Evolutionary conservation across 345 rosid species (phyloP).

Genomic region (Garcia nutans): DNA sequence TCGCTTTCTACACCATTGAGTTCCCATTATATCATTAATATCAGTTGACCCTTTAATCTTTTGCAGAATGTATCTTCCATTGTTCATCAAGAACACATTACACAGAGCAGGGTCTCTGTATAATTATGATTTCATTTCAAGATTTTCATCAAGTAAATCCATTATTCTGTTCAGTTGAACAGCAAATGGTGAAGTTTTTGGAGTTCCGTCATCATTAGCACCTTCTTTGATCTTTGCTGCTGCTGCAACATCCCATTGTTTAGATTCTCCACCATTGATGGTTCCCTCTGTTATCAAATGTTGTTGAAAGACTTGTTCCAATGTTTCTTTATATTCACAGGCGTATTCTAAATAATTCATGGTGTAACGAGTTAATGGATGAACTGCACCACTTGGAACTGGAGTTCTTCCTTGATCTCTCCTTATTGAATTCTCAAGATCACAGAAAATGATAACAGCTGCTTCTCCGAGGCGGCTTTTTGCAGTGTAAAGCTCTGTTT

Average conservation of each 20-base stretch:
- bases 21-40: constrained; percentile 61
- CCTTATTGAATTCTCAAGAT: constrained; percentile 27
- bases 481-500: constrained; percentile 8
- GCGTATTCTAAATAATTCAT: constrained; percentile 30
- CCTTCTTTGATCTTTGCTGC: constrained; percentile 10
- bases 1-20: constrained; percentile 70
- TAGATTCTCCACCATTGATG: background rate
- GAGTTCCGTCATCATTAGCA: constrained; percentile 23
- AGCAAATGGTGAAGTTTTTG: constrained; percentile 47
- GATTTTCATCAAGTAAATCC: constrained; percentile 61
- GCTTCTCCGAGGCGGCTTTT: constrained; percentile 22
- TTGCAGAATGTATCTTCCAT: constrained; percentile 82
- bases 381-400: constrained; percentile 29
- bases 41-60: constrained; percentile 68
- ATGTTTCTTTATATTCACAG: constrained; percentile 22
- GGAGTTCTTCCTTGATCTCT: constrained; percentile 21
- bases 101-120: constrained; percentile 65
- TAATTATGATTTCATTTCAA: constrained; percentile 63
- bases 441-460: constrained; percentile 20
- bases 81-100: constrained; percentile 92
- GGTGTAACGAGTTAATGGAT: constrained; percentile 31
- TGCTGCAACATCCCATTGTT: background rate
- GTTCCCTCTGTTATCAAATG: background rate
- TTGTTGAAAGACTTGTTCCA: constrained; percentile 22
- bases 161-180: constrained; percentile 54